Conservation (phyloP, 106 monocot species). For the Xerophyta viscosa region DNA sequence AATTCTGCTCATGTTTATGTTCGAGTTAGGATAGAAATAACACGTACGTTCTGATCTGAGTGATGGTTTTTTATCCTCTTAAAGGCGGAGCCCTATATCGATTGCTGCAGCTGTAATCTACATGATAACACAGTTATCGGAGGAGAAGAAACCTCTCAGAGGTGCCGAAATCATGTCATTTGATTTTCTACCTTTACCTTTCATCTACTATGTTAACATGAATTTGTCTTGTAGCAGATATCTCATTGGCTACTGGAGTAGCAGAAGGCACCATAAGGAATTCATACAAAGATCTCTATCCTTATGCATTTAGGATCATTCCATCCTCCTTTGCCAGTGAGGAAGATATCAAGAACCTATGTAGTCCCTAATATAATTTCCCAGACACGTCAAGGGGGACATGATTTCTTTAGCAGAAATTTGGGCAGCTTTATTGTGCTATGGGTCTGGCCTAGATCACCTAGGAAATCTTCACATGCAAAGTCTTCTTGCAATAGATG, state of each 20-base stretch:
- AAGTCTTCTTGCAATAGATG: too few relatives aligned
- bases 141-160: conserved; percentile 35
- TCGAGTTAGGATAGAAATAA: too few relatives aligned
- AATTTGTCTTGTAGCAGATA: conserved; percentile 20
- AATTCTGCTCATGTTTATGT: too few relatives aligned
- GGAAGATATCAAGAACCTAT: conserved; percentile 46
- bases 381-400: too few relatives aligned
- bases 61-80: too few relatives aligned
- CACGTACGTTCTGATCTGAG: too few relatives aligned
- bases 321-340: conserved; percentile 44
- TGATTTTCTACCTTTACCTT: too few relatives aligned
- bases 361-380: conserved; percentile 40
- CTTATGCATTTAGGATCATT: conserved; percentile 36
- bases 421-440: too few relatives aligned
- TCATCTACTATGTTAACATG: too few relatives aligned
- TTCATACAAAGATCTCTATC: conserved; percentile 56
- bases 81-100: conserved; percentile 48
- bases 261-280: conserved; percentile 56
- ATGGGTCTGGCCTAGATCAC: too few relatives aligned
- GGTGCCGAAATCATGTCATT: conserved; percentile 11
- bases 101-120: conserved; percentile 48
- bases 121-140: conserved; percentile 50
- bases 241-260: conserved; percentile 46
- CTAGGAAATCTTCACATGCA: too few relatives aligned
- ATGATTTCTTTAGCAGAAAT: too few relatives aligned